Conservation (phyloP, 495 filamentous ascomycete species). For the Pyrenula aspistea region DNA sequence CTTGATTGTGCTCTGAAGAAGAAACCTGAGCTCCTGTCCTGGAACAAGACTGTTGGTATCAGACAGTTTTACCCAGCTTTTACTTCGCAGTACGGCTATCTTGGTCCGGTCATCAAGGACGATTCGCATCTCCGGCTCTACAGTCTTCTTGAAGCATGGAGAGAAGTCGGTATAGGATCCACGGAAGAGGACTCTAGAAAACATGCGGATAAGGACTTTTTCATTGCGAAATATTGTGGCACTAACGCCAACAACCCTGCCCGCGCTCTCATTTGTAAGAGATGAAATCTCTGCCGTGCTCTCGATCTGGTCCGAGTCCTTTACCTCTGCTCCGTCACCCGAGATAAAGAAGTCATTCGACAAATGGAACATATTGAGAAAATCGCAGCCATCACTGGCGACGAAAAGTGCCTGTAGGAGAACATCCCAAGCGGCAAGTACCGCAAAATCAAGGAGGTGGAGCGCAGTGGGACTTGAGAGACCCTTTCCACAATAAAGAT, state of each 20-base stretch:
- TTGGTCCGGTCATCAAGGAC: neutral
- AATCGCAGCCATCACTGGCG: neutral
- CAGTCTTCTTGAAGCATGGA: neutral
- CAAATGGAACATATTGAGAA: slow-evolving; percentile 5
- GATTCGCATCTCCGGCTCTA: neutral
- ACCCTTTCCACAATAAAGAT: neutral
- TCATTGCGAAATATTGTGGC: slow-evolving; percentile 3
- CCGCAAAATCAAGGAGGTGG: neutral
- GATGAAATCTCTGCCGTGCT: neutral
- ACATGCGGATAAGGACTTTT: slow-evolving; percentile 4
- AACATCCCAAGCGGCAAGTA: neutral
- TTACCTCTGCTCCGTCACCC: slow-evolving; percentile 1
- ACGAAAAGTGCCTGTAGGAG: neutral
- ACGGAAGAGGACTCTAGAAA: slow-evolving; percentile 5
- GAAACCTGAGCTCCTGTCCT: neutral
- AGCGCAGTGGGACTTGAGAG: neutral
- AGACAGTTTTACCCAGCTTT: slow-evolving; percentile 2
- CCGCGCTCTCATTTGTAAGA: slow-evolving; percentile 1
- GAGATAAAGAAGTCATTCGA: slow-evolving; percentile 3
- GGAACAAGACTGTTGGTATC: neutral
- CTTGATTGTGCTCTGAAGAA: neutral
- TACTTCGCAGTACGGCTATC: slow-evolving; percentile 3
- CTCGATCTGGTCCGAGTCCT: slow-evolving; percentile 3
- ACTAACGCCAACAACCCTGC: slow-evolving; percentile 4
- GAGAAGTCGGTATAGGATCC: slow-evolving; percentile 6